These are phyloP conservation scores for Pythium grandisporangium DNA, from an alignment of 352 stramenopile genomes.

Conservation along the genomic window DNA sequence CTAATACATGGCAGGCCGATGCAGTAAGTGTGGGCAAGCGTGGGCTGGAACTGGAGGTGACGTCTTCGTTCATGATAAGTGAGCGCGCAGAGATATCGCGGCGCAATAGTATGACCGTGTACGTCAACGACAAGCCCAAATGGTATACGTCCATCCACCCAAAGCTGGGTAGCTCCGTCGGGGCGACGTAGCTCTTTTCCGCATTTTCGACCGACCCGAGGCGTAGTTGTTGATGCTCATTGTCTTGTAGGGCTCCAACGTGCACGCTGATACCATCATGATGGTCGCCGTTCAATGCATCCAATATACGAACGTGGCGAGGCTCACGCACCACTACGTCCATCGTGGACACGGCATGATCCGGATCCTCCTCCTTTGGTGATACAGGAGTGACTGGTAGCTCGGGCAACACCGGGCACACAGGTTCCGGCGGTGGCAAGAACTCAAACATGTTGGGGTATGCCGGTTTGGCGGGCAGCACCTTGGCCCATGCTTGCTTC, in stretches of 20 bases:
- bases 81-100: constrained; percentile 32
- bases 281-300: too few species aligned
- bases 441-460: constrained; percentile 53
- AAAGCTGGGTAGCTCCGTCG: constrained; percentile 31
- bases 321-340: background rate
- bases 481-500: constrained; percentile 40
- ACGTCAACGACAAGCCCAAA: constrained; percentile 35
- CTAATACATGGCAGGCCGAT: constrained; percentile 20
- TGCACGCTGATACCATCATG: background rate
- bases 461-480: constrained; percentile 1
- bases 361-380: background rate
- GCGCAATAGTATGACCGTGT: constrained; percentile 36
- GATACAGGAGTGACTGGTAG: background rate
- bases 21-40: constrained; percentile 17
- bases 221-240: constrained; percentile 28
- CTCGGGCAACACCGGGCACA: background rate
- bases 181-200: constrained; percentile 33
- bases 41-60: background rate
- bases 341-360: too few species aligned
- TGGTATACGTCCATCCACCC: constrained; percentile 40
- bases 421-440: constrained; percentile 1
- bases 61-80: constrained; percentile 22
- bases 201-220: too few species aligned
- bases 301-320: constrained; percentile 1
- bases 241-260: constrained; percentile 8